These are phyloP conservation scores for Chrysosporium queenslandicum DNA, from an alignment of 2,329 filamentous ascomycete genomes.

Conservation along the genomic window DNA sequence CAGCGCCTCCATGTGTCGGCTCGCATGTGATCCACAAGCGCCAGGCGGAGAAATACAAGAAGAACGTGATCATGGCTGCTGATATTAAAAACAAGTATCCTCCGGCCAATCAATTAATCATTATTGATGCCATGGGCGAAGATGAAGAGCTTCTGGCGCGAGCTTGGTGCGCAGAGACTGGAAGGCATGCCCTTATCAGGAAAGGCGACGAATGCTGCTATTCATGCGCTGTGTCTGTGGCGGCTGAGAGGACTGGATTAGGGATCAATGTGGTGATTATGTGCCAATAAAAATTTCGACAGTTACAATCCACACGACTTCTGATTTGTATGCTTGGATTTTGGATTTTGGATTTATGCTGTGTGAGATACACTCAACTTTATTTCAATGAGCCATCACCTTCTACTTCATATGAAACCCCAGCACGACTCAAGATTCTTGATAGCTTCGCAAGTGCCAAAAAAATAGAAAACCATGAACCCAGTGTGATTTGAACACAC, in stretches of 20 bases:
- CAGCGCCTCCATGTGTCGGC: slow-evolving; percentile 4
- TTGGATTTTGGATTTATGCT: too few relatives aligned
- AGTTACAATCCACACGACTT: background rate
- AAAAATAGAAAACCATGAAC: background rate
- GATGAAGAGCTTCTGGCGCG: slow-evolving; percentile 6
- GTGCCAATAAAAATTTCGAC: background rate
- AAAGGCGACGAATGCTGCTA: slow-evolving; percentile 6
- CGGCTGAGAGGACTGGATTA: background rate
- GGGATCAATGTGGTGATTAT: slow-evolving; percentile 4
- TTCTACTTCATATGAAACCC: too few relatives aligned
- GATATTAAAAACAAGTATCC: slow-evolving; percentile 4
- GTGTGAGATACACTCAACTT: too few relatives aligned
- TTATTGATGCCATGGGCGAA: slow-evolving; percentile 10
- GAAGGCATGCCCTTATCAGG: slow-evolving; percentile 6
- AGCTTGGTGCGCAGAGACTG: slow-evolving; percentile 9
- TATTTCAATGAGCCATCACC: too few relatives aligned
- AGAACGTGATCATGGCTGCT: slow-evolving; percentile 2
- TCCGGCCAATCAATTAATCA: slow-evolving; percentile 1
- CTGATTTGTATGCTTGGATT: background rate
- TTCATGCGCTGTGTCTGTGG: slow-evolving; percentile 7
- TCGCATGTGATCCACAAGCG: slow-evolving; percentile 4
- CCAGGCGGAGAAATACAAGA: slow-evolving; percentile 1
- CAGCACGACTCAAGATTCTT: too few relatives aligned
- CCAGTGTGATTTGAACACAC: slow-evolving; percentile 16
- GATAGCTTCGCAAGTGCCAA: too few relatives aligned